A percentile compares a stretch with the other conserved stretches of the same genome.
phyloP scores from a whole-genome alignment of 2,329 filamentous ascomycete species.

The Penicillium sp. region DNA sequence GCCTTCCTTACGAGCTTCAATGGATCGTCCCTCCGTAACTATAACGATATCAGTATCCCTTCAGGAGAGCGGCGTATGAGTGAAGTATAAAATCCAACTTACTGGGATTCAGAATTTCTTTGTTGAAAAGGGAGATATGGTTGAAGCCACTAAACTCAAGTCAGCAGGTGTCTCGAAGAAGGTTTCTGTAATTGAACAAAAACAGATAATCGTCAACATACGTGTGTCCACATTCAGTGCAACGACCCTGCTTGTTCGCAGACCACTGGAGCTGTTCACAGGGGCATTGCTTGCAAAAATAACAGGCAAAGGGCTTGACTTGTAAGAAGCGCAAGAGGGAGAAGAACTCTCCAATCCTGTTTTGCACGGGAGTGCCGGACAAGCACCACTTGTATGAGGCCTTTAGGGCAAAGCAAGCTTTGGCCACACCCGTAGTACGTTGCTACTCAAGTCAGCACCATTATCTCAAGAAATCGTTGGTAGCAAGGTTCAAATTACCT shows the following conservation, averaged over 20 bases:
- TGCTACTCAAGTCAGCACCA: slow-evolving; percentile 36
- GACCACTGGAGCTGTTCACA: slow-evolving; percentile 86
- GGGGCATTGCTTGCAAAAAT: slow-evolving; percentile 86
- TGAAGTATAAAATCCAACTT: slow-evolving; percentile 21
- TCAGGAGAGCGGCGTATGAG: background rate
- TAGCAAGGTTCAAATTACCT: slow-evolving; percentile 51
- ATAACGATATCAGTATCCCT: slow-evolving; percentile 13
- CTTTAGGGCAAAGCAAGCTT: slow-evolving; percentile 90
- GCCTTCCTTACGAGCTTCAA: slow-evolving; percentile 67
- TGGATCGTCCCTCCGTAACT: slow-evolving; percentile 62
- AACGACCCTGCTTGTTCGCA: slow-evolving; percentile 73
- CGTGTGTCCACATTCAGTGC: slow-evolving; percentile 70
- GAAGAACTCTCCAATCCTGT: slow-evolving; percentile 96
- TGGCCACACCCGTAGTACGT: slow-evolving; percentile 87
- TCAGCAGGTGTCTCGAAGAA: background rate
- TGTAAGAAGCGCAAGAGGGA: slow-evolving; percentile 91
- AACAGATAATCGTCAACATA: slow-evolving; percentile 25
- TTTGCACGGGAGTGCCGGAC: slow-evolving; percentile 93
- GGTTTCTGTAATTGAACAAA: background rate
- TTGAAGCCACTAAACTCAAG: slow-evolving; percentile 58
- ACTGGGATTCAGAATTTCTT: slow-evolving; percentile 86
- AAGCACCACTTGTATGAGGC: slow-evolving; percentile 94
- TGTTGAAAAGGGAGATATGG: slow-evolving; percentile 86
- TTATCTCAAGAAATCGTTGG: background rate
- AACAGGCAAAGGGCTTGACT: slow-evolving; percentile 85